Evolutionary conservation across 2,329 filamentous ascomycete species (phyloP).

Genomic region (Myotisia sp.): DNA sequence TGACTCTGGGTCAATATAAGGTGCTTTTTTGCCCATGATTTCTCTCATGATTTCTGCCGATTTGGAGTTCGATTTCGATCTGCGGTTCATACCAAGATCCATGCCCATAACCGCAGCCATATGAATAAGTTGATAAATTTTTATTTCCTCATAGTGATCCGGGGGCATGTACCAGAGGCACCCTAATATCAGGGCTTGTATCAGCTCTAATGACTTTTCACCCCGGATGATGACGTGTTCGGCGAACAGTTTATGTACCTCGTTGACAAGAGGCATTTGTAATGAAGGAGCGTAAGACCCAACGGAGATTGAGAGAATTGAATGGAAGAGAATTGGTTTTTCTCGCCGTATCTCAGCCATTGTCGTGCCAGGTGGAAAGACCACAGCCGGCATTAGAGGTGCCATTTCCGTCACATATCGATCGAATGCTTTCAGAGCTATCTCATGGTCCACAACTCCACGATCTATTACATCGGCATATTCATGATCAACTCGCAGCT

Average conservation of each 20-base stretch:
- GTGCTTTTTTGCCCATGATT: constrained; percentile 24
- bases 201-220: constrained; percentile 68
- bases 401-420: constrained; percentile 42
- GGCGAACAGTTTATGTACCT: constrained; percentile 59
- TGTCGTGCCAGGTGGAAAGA: constrained; percentile 40
- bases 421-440: constrained; percentile 43
- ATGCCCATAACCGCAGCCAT: constrained; percentile 69
- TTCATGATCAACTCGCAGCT: constrained; percentile 14
- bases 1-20: constrained; percentile 35
- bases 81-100: constrained; percentile 61
- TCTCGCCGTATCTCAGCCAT: constrained; percentile 42
- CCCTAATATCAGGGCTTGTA: constrained; percentile 61
- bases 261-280: constrained; percentile 50
- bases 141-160: constrained; percentile 69
- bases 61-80: constrained; percentile 25
- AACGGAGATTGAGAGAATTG: constrained; percentile 42
- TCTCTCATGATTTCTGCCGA: constrained; percentile 25
- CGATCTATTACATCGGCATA: constrained; percentile 36
- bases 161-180: constrained; percentile 80
- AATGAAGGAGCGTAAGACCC: constrained; percentile 38
- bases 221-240: constrained; percentile 61
- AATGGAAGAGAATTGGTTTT: constrained; percentile 46
- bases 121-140: constrained; percentile 79
- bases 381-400: constrained; percentile 43
- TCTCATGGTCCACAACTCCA: constrained; percentile 37